These are phyloP conservation scores for Colletotrichum brevisporum DNA, from an alignment of 2,329 filamentous ascomycete species.

Conservation along the genomic window DNA sequence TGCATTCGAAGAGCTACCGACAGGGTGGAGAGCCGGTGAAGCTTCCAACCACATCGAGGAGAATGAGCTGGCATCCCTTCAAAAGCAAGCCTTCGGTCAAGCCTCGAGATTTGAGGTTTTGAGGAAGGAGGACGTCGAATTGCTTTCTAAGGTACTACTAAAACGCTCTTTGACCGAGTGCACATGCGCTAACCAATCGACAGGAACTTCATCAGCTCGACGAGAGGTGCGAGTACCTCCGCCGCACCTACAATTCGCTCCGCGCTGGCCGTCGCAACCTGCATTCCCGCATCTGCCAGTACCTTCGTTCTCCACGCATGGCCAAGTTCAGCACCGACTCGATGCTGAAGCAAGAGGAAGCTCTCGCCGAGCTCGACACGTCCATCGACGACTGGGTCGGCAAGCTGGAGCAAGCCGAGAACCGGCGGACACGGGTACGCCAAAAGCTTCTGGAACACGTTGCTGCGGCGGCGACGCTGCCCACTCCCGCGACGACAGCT, in stretches of 20 bases:
- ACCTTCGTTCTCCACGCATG: constrained; percentile 78
- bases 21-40: constrained; percentile 69
- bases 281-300: constrained; percentile 82
- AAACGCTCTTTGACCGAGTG: neutral
- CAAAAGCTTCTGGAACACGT: constrained; percentile 88
- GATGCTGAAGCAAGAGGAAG: constrained; percentile 85
- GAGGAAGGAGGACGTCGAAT: constrained; percentile 72
- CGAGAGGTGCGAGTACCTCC: constrained; percentile 83
- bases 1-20: constrained; percentile 73
- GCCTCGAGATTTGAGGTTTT: constrained; percentile 76
- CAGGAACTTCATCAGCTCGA: constrained; percentile 83
- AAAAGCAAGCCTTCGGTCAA: constrained; percentile 74
- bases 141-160: constrained; percentile 71
- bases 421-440: constrained; percentile 79
- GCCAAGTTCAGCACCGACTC: constrained; percentile 81
- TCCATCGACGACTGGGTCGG: constrained; percentile 86
- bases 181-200: constrained; percentile 14
- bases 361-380: constrained; percentile 80
- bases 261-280: constrained; percentile 82
- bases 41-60: constrained; percentile 62
- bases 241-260: constrained; percentile 81
- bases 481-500: constrained; percentile 48
- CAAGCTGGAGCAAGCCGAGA: constrained; percentile 86
- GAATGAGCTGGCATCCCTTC: constrained; percentile 65
- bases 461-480: constrained; percentile 76